Evolutionary conservation across 1,284 basidiomycete genomes (phyloP), one percentile per base, ranked within the genome.

Genomic region (Rugosomyces carneus): DNA sequence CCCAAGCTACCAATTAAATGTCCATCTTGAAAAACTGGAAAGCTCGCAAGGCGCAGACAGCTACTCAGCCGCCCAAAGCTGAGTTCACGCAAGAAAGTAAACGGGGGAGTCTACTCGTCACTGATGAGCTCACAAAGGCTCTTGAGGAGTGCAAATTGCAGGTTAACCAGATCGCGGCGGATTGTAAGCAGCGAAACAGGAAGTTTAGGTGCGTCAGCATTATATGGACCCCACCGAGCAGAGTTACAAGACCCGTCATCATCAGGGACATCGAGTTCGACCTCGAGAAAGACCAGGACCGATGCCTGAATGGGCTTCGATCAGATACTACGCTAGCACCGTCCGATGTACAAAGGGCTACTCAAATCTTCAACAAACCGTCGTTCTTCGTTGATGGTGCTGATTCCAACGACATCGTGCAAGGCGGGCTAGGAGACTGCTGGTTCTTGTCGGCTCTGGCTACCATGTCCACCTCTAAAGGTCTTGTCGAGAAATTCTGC

Each of bases 261-360:
- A n/a, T n/a, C n/a, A 74, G 73, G 52, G 75, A 78, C 57, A 61
- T 72, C 37, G 74, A 76, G 54, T 78, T 76, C 49, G 74, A 78
- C 51, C 57, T 77, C 0, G 72, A 72, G 48, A 67, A 68, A 35
- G 72, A 75, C 52, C 57, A 56, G 40, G 47, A 64, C 1, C 57
- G 66, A n/a, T 76, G 73, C 56, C 57, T 77, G 11, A 64, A 71
- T 42, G 68, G 69, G 9, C 59, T 73, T 16, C 15, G 32, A 10
- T n/a, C 16, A 2, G 15, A 27, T 4, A 5, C 3, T 1, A 42
- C 37, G n/a, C 6, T 20, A 3, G 8, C 18, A 5, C 52, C 53
- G 5, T 45, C 51, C 24, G 68, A 66, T 51, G 63, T 70, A 2
- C 62, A 58, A 37, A 61, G 69, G 2, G 64, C 63, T 8, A 57